Conservation (phyloP, 2,329 filamentous ascomycete genomes). For the Lasiodiplodia citricola region DNA sequence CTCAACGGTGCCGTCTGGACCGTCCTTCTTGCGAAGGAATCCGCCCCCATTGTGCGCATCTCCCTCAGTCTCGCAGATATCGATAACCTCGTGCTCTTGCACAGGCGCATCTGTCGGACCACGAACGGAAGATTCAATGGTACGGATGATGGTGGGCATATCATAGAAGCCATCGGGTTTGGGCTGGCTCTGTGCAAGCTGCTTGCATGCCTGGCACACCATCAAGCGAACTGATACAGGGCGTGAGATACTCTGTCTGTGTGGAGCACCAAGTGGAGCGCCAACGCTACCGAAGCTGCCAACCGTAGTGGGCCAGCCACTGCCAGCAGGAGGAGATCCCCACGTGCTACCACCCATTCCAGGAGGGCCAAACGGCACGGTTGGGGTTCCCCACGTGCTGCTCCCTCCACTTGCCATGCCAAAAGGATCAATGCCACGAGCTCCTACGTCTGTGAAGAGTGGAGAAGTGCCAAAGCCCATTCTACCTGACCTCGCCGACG, state of each 20-base stretch:
- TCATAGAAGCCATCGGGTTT: conserved; percentile 71
- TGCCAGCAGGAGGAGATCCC: conserved; percentile 46
- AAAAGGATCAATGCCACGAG: conserved; percentile 40
- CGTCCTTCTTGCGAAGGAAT: conserved; percentile 72
- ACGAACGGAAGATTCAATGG: conserved; percentile 68
- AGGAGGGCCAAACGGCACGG: conserved; percentile 44
- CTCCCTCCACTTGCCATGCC: conserved; percentile 37
- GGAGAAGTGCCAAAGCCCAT: conserved; percentile 38
- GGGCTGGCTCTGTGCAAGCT: conserved; percentile 53
- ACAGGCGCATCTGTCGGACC: conserved; percentile 61
- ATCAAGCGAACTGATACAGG: conserved; percentile 73
- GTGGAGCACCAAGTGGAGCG: conserved; percentile 35
- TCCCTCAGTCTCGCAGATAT: conserved; percentile 90
- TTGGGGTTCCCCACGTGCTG: conserved; percentile 50
- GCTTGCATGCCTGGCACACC: conserved; percentile 79
- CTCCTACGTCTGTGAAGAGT: conserved; percentile 42
- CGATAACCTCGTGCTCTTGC: conserved; percentile 72
- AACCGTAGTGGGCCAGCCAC: conserved; percentile 42
- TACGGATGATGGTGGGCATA: conserved; percentile 64
- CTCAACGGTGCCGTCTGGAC: conserved; percentile 39
- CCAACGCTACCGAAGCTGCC: conserved; percentile 37
- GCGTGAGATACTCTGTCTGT: conserved; percentile 48
- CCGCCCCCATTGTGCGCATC: conserved; percentile 86
- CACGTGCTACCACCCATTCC: conserved; percentile 43
- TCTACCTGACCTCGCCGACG: conserved; percentile 39